phyloP scores from a whole-genome alignment of 2,329 filamentous ascomycete genomes.

The Fusarium mangiferae region DNA sequence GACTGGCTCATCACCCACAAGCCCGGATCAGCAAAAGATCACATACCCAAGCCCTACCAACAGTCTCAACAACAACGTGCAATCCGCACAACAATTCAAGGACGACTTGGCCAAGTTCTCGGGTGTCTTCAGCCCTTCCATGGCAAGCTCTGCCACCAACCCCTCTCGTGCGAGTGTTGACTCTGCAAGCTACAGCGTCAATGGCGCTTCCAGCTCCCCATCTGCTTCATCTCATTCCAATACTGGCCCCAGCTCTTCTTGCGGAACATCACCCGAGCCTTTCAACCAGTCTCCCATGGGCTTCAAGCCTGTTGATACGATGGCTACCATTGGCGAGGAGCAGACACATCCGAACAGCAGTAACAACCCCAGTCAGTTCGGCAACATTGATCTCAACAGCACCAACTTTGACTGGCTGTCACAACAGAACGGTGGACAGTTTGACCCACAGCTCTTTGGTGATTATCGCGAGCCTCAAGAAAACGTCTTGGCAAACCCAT shows the following conservation, averaged over 20 bases:
- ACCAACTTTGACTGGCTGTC: slow-evolving; percentile 78
- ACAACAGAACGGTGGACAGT: slow-evolving; percentile 84
- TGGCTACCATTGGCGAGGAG: slow-evolving; percentile 75
- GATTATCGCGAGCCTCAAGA: slow-evolving; percentile 93
- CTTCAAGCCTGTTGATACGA: slow-evolving; percentile 70
- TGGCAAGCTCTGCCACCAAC: slow-evolving; percentile 57
- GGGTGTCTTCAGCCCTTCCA: slow-evolving; percentile 68
- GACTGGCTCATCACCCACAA: slow-evolving; percentile 47
- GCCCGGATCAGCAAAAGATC: slow-evolving; percentile 43
- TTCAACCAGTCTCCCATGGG: slow-evolving; percentile 75
- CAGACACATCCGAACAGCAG: slow-evolving; percentile 56
- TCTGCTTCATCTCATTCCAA: slow-evolving; percentile 71
- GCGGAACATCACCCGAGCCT: slow-evolving; percentile 82
- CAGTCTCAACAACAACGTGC: slow-evolving; percentile 44
- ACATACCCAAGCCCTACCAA: slow-evolving; percentile 43
- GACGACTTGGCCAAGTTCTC: slow-evolving; percentile 66
- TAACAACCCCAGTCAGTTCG: slow-evolving; percentile 49
- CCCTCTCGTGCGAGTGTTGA: slow-evolving; percentile 63
- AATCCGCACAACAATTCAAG: slow-evolving; percentile 50
- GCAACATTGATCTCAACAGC: slow-evolving; percentile 55
- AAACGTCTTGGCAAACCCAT: slow-evolving; percentile 74
- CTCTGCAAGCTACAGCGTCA: slow-evolving; percentile 58
- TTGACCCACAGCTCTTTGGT: slow-evolving; percentile 91
- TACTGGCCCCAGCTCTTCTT: slow-evolving; percentile 70
- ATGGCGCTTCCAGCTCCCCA: slow-evolving; percentile 70